Conservation (phyloP, 805 yeast genomes). For the Candida ipomoeae region DNA sequence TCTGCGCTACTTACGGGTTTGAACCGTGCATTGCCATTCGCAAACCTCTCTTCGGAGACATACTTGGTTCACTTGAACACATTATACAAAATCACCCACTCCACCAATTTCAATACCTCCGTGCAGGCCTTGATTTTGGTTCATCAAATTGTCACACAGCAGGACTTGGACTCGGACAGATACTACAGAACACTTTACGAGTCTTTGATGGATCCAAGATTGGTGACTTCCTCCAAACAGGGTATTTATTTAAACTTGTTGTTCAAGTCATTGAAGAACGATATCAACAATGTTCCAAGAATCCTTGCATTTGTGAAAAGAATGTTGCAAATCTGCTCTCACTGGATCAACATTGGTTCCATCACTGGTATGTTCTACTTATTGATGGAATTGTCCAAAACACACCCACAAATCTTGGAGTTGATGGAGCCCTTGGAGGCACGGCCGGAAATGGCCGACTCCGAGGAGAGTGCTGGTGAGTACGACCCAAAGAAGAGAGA, state of each 20-base stretch:
- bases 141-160: conserved; percentile 68
- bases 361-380: conserved; percentile 78
- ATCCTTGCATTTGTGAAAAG: conserved; percentile 89
- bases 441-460: conserved; percentile 43
- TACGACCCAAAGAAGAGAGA: conserved; percentile 91
- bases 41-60: conserved; percentile 64
- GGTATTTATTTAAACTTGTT: conserved; percentile 85
- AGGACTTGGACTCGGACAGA: conserved; percentile 57
- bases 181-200: conserved; percentile 88
- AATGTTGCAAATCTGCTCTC: conserved; percentile 75
- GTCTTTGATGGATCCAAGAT: conserved; percentile 77
- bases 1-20: conserved; percentile 92
- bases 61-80: conserved; percentile 78
- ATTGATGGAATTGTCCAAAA: conserved; percentile 62
- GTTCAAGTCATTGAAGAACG: conserved; percentile 77
- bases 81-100: conserved; percentile 84
- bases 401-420: conserved; percentile 62
- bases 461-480: conserved; percentile 15
- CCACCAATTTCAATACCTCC: conserved; percentile 89
- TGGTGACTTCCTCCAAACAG: conserved; percentile 85
- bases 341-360: conserved; percentile 87
- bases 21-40: conserved; percentile 93
- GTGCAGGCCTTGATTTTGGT: conserved; percentile 87
- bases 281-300: conserved; percentile 50
- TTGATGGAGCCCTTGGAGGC: conserved; percentile 49